Conservation (phyloP, 495 filamentous ascomycete species). For the Aspergillus steynii region DNA sequence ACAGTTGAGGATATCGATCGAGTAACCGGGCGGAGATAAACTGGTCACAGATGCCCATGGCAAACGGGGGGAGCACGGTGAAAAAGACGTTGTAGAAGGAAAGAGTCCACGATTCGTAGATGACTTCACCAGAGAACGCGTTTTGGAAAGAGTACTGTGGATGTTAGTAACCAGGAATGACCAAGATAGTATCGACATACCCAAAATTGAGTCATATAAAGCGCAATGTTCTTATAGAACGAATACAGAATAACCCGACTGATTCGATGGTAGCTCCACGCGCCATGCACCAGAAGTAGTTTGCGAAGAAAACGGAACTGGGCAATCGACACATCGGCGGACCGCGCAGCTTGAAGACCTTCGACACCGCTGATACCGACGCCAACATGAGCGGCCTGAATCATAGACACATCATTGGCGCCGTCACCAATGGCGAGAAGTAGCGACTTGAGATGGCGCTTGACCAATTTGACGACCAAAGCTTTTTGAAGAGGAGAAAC, state of each 20-base stretch:
- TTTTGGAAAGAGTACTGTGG: conserved; percentile 93
- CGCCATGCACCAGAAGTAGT: conserved; percentile 90
- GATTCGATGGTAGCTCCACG: conserved; percentile 97
- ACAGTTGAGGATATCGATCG: conserved; percentile 96
- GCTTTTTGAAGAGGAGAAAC: conserved; percentile 99
- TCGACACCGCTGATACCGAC: conserved; percentile 97
- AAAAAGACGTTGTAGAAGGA: conserved; percentile 99
- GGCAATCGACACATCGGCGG: conserved; percentile 92
- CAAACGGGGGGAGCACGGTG: conserved; percentile 90
- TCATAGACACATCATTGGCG: conserved; percentile 99
- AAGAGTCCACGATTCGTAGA: conserved; percentile 98
- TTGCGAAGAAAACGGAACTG: conserved; percentile 97
- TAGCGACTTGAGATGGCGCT: conserved; percentile 89
- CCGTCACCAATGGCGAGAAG: conserved; percentile 96
- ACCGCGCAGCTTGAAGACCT: conserved; percentile 96
- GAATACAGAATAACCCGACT: conserved; percentile 97
- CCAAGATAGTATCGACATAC: conserved; percentile 43
- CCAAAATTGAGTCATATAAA: conserved; percentile 99
- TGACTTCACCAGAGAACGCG: conserved; percentile 94
- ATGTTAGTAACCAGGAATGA: conserved; percentile 34
- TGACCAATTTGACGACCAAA: conserved; percentile 97
- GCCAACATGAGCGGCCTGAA: conserved; percentile 97
- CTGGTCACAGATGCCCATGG: conserved; percentile 96
- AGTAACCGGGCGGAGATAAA: conserved; percentile 96
- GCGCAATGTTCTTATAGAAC: conserved; percentile 98